A percentile compares a stretch with the other conserved stretches of the same genome.
Conservation (phyloP, 2,329 filamentous ascomycete genomes). For the Ceratocystis variospora region DNA sequence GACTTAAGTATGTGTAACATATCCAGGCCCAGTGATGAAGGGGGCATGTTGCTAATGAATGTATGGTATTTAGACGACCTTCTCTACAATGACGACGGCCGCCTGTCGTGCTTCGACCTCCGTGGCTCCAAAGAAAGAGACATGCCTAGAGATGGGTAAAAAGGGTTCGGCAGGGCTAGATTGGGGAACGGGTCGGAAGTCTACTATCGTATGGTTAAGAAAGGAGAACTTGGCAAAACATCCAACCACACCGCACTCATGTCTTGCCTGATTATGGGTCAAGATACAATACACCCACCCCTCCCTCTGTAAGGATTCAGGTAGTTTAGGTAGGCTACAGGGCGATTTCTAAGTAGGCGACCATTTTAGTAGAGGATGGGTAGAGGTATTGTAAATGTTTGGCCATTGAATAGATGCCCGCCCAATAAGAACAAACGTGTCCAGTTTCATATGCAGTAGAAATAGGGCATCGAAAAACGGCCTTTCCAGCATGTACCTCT, state of each 20-base stretch:
- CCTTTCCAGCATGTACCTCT: not conserved
- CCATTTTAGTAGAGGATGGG: too few species aligned
- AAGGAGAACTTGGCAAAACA: not conserved
- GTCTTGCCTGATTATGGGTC: not conserved
- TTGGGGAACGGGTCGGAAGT: not conserved
- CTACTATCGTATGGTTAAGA: too few species aligned
- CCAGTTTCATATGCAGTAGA: too few species aligned
- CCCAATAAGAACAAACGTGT: too few species aligned
- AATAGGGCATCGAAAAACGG: not conserved
- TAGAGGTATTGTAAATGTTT: too few species aligned
- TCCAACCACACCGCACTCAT: not conserved
- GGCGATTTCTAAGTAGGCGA: too few species aligned
- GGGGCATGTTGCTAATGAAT: not conserved
- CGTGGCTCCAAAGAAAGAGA: not conserved
- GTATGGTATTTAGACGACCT: not conserved
- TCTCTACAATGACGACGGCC: constrained; percentile 7
- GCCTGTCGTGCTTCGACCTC: constrained; percentile 3
- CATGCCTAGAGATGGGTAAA: not conserved
- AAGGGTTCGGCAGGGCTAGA: not conserved
- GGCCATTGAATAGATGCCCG: too few species aligned
- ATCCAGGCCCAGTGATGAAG: not conserved
- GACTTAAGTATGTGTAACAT: not conserved
- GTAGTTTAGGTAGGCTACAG: not conserved
- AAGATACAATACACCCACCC: not conserved
- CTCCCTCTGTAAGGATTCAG: not conserved